Percentiles rank a stretch among this genome's conserved stretches.
Conservation (phyloP, 495 filamentous ascomycete species). For the Baudoinia panamericana region DNA sequence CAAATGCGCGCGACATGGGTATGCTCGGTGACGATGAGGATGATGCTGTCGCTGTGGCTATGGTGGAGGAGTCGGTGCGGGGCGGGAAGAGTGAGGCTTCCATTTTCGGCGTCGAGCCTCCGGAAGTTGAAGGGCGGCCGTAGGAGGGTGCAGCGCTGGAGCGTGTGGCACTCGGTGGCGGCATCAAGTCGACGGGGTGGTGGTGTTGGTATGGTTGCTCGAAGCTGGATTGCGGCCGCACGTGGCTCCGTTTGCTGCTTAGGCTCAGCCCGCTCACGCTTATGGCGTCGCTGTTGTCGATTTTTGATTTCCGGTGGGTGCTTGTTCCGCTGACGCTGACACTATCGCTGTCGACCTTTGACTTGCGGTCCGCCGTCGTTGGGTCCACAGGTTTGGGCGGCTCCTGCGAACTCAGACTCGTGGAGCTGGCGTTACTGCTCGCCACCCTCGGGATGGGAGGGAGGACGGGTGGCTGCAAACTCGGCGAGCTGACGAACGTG, state of each 20-base stretch:
- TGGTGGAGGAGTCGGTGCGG: neutral
- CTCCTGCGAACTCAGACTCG: neutral
- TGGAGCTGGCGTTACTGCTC: constrained; percentile 1
- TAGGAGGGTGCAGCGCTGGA: neutral
- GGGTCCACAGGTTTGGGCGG: no score
- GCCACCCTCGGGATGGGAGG: constrained; percentile 17
- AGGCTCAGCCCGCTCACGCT: constrained; percentile 5
- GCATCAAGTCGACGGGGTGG: constrained; percentile 3
- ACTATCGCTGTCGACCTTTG: constrained; percentile 10
- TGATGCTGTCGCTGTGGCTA: no score
- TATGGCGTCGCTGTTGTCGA: constrained; percentile 6
- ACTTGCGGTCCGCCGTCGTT: no score
- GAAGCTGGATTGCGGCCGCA: neutral
- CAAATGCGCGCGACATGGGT: constrained; percentile 8
- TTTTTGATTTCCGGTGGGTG: no score
- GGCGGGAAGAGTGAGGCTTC: constrained; percentile 14
- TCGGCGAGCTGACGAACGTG: neutral
- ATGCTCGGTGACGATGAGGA: constrained; percentile 3
- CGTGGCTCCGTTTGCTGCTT: constrained; percentile 6
- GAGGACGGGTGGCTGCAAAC: constrained; percentile 12
- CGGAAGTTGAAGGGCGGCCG: neutral
- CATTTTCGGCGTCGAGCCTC: constrained; percentile 8
- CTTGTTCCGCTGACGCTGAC: no score
- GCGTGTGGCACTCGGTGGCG: neutral
- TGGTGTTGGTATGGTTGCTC: no score